phyloP scores from a whole-genome alignment of 2,329 filamentous ascomycete genomes.

The Stachybotrys elegans region DNA sequence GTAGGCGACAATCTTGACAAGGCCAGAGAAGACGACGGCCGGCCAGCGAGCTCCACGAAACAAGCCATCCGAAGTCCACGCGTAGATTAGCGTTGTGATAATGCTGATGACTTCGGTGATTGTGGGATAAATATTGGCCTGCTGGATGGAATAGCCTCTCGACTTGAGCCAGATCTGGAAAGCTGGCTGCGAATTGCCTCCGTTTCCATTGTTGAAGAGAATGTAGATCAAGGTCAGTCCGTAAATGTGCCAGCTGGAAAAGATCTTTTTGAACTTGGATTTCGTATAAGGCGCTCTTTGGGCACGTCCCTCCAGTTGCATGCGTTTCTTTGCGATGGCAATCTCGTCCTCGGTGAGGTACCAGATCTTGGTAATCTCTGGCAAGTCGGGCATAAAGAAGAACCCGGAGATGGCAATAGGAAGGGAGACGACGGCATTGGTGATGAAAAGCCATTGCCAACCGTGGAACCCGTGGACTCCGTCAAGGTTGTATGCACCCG shows the following conservation, averaged over 20 bases:
- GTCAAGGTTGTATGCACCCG: constrained; percentile 32
- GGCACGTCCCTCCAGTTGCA: constrained; percentile 39
- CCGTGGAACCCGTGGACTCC: constrained; percentile 42
- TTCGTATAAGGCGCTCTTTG: constrained; percentile 32
- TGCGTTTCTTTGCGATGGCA: constrained; percentile 19
- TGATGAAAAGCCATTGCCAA: constrained; percentile 36
- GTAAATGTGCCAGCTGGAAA: constrained; percentile 62
- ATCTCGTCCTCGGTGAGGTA: constrained; percentile 21
- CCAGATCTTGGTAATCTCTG: constrained; percentile 20
- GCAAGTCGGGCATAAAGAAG: constrained; percentile 24
- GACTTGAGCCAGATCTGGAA: constrained; percentile 47
- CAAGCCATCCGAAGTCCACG: constrained; percentile 60
- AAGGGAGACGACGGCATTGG: constrained; percentile 28
- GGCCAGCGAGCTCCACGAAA: constrained; percentile 59
- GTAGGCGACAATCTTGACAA: constrained; percentile 35
- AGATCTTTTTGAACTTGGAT: constrained; percentile 54
- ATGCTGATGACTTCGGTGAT: constrained; percentile 50
- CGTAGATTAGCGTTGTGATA: constrained; percentile 56
- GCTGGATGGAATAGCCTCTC: constrained; percentile 33
- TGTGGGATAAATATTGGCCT: constrained; percentile 53
- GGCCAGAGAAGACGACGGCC: constrained; percentile 52
- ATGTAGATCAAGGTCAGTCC: constrained; percentile 53
- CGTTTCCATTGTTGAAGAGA: constrained; percentile 57
- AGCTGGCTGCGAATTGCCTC: constrained; percentile 43
- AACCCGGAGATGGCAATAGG: constrained; percentile 26